Conservation (phyloP, 2,329 filamentous ascomycete species). For the Fusarium citri region DNA sequence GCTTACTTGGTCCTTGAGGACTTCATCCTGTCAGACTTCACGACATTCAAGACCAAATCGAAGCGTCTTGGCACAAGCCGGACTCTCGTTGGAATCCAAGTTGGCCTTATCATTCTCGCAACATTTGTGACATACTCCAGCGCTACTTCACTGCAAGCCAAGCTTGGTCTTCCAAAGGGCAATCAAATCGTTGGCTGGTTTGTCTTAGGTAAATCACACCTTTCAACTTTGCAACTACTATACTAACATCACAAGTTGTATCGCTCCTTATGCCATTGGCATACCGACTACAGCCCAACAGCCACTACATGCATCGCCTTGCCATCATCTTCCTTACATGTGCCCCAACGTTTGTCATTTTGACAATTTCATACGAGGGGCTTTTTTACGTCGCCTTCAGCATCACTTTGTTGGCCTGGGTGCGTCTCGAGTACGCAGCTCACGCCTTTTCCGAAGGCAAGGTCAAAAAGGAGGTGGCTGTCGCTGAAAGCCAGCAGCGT, state of each 20-base stretch:
- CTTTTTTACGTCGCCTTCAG: slow-evolving; percentile 95
- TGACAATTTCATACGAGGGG: slow-evolving; percentile 97
- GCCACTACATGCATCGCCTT: slow-evolving; percentile 89
- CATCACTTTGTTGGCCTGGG: slow-evolving; percentile 85
- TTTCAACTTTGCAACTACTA: not conserved
- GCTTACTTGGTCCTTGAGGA: slow-evolving; percentile 86
- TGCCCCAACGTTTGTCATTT: slow-evolving; percentile 91
- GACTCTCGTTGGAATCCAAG: slow-evolving; percentile 73
- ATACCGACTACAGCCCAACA: slow-evolving; percentile 84
- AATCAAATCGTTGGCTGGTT: slow-evolving; percentile 90
- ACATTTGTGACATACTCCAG: slow-evolving; percentile 90
- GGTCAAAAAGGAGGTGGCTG: slow-evolving; percentile 31
- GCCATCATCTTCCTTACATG: slow-evolving; percentile 92
- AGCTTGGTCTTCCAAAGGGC: slow-evolving; percentile 83
- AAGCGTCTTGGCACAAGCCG: slow-evolving; percentile 63
- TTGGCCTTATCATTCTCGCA: slow-evolving; percentile 82
- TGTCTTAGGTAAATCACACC: slow-evolving; percentile 70
- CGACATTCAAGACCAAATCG: slow-evolving; percentile 38
- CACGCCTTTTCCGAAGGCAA: slow-evolving; percentile 44
- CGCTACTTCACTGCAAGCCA: slow-evolving; percentile 85
- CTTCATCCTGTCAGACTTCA: slow-evolving; percentile 61
- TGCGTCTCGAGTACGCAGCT: slow-evolving; percentile 87
- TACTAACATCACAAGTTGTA: slow-evolving; percentile 60
- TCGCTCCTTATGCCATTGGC: slow-evolving; percentile 84
- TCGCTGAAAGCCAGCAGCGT: slow-evolving; percentile 22